phyloP scores from a whole-genome alignment of 352 stramenopile genomes.

The Phytophthora tubulina region DNA sequence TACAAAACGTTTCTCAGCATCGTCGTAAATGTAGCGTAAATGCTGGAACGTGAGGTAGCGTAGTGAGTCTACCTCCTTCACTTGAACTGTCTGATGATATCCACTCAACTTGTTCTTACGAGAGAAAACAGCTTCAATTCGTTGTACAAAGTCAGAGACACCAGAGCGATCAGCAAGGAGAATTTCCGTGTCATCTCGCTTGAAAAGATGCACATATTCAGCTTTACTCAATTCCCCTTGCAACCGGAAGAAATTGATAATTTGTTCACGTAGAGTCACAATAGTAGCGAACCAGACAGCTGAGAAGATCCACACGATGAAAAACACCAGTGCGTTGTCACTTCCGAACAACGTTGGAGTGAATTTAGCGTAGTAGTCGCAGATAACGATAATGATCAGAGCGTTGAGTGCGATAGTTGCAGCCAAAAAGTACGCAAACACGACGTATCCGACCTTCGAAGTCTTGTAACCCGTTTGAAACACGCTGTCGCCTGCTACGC shows the following conservation, averaged over 20 bases:
- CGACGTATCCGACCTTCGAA: slow-evolving; percentile 4
- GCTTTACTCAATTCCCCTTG: slow-evolving; percentile 33
- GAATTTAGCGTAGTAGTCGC: slow-evolving; percentile 49
- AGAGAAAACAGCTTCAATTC: slow-evolving; percentile 37
- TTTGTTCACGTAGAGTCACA: slow-evolving; percentile 28
- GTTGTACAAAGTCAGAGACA: slow-evolving; percentile 37
- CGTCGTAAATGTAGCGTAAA: slow-evolving; percentile 54
- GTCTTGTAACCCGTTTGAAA: slow-evolving; percentile 39
- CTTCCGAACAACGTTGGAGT: slow-evolving; percentile 37
- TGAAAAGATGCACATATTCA: slow-evolving; percentile 47
- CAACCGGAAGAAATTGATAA: slow-evolving; percentile 50
- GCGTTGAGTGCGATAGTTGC: slow-evolving; percentile 32
- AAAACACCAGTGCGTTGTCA: slow-evolving; percentile 40
- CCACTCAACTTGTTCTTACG: slow-evolving; percentile 16
- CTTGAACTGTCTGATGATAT: slow-evolving; percentile 44
- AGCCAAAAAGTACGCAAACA: slow-evolving; percentile 41
- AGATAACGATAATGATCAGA: slow-evolving; percentile 42
- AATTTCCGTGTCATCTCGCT: slow-evolving; percentile 41
- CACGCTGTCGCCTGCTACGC: neutral
- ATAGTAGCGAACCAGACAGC: slow-evolving; percentile 40
- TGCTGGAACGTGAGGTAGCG: slow-evolving; percentile 54
- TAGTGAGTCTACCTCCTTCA: slow-evolving; percentile 24
- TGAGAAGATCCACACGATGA: slow-evolving; percentile 45
- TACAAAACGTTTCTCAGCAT: slow-evolving; percentile 13
- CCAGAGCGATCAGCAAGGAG: slow-evolving; percentile 40